phyloP scores from a whole-genome alignment of 495 filamentous ascomycete genomes.

The Penicillium chermesinum region DNA sequence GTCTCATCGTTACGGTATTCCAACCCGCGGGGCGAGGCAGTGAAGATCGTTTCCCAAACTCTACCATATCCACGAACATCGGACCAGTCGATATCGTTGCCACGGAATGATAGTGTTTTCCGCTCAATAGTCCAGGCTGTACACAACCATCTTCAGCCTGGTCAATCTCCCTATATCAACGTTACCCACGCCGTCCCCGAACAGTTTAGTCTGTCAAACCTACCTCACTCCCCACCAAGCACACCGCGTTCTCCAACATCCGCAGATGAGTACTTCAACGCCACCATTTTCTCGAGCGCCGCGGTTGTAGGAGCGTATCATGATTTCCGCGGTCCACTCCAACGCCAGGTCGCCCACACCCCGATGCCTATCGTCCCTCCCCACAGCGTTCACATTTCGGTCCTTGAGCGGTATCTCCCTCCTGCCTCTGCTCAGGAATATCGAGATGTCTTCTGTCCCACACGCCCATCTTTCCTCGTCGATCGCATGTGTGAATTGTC shows the following conservation, averaged over 20 bases:
- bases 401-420: slow-evolving; percentile 69
- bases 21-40: slow-evolving; percentile 36
- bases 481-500: slow-evolving; percentile 64
- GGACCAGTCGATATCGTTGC: slow-evolving; percentile 33
- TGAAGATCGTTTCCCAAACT: slow-evolving; percentile 57
- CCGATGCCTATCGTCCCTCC: slow-evolving; percentile 62
- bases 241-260: slow-evolving; percentile 48
- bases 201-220: slow-evolving; percentile 56
- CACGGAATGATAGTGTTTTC: slow-evolving; percentile 40
- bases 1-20: slow-evolving; percentile 35
- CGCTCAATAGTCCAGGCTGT: slow-evolving; percentile 49
- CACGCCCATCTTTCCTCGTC: slow-evolving; percentile 56
- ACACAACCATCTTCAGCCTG: slow-evolving; percentile 43
- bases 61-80: slow-evolving; percentile 55
- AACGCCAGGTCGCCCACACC: slow-evolving; percentile 35
- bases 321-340: slow-evolving; percentile 48
- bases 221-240: slow-evolving; percentile 55
- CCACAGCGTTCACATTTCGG: slow-evolving; percentile 56
- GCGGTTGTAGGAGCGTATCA: slow-evolving; percentile 52
- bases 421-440: slow-evolving; percentile 58
- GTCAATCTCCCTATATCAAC: slow-evolving; percentile 51
- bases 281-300: slow-evolving; percentile 52
- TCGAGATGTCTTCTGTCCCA: slow-evolving; percentile 52
- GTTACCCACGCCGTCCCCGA: slow-evolving; percentile 59
- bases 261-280: slow-evolving; percentile 52